Evolutionary conservation across 805 yeast genomes (phyloP).

Genomic region (Ogataea ramenticola): DNA sequence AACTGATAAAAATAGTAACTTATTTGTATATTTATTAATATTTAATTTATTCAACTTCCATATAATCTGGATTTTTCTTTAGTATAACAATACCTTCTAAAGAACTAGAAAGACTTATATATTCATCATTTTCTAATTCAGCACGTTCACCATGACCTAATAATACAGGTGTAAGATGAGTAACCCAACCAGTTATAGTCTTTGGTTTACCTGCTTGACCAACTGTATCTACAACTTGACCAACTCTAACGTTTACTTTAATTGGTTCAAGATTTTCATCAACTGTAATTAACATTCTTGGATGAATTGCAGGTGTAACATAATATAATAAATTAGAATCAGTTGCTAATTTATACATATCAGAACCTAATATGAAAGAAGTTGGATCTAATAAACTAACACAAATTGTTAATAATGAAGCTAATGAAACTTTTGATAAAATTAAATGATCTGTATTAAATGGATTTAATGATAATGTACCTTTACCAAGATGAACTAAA

Average conservation of each 20-base stretch:
- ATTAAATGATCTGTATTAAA: constrained; percentile 85
- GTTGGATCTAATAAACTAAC: constrained; percentile 83
- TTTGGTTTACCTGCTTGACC: constrained; percentile 99
- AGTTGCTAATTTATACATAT: constrained; percentile 19
- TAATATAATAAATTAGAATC: constrained; percentile 75
- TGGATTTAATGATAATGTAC: constrained; percentile 84
- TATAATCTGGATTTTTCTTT: constrained; percentile 81
- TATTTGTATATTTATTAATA: background rate
- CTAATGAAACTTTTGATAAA: constrained; percentile 81
- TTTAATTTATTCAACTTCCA: constrained; percentile 31
- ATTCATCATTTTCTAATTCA: constrained; percentile 92
- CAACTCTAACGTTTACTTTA: constrained; percentile 95
- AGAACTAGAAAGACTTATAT: constrained; percentile 69
- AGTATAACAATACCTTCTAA: constrained; percentile 92
- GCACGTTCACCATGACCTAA: constrained; percentile 94
- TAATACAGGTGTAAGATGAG: constrained; percentile 95
- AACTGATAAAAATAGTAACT: too few species aligned
- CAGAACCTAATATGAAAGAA: constrained; percentile 66
- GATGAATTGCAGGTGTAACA: constrained; percentile 82
- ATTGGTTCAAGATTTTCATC: constrained; percentile 87
- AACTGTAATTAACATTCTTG: constrained; percentile 87
- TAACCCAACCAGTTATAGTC: constrained; percentile 99
- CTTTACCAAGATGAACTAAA: constrained; percentile 90
- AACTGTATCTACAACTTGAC: constrained; percentile 97
- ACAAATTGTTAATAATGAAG: constrained; percentile 78